Conservation (phyloP, 2,329 filamentous ascomycete genomes). For the Pseudogymnoascus sp. region DNA sequence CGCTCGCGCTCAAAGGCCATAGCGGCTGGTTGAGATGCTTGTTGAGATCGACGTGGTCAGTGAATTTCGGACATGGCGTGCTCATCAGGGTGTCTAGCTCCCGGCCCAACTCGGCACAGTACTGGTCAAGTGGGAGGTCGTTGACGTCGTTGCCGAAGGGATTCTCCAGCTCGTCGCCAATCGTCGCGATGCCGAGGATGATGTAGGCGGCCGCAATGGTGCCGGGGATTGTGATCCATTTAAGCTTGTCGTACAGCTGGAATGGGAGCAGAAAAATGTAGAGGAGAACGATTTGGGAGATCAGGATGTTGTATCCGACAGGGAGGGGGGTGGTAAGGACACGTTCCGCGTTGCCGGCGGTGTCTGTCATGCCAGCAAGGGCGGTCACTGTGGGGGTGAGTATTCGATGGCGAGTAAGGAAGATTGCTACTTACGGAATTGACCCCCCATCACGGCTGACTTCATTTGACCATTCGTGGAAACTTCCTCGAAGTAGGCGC, state of each 20-base stretch:
- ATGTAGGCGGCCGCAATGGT: slow-evolving; percentile 70
- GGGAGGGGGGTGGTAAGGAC: slow-evolving; percentile 77
- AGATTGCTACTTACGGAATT: slow-evolving; percentile 21
- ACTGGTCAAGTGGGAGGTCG: slow-evolving; percentile 68
- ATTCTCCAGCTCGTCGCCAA: slow-evolving; percentile 78
- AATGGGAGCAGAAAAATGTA: slow-evolving; percentile 77
- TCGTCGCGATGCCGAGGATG: slow-evolving; percentile 68
- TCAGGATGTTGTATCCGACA: slow-evolving; percentile 75
- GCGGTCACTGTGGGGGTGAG: slow-evolving; percentile 17
- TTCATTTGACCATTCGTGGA: slow-evolving; percentile 31
- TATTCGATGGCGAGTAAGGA: slow-evolving; percentile 34
- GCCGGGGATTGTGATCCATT: slow-evolving; percentile 72
- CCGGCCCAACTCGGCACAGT: slow-evolving; percentile 64
- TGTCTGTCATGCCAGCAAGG: slow-evolving; percentile 61
- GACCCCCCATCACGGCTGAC: slow-evolving; percentile 21
- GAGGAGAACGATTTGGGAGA: slow-evolving; percentile 79
- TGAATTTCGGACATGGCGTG: slow-evolving; percentile 17
- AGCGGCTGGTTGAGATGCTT: slow-evolving; percentile 27
- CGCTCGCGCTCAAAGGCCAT: slow-evolving; percentile 33
- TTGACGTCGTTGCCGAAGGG: slow-evolving; percentile 81
- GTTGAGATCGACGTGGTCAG: slow-evolving; percentile 17
- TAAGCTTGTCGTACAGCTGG: slow-evolving; percentile 59
- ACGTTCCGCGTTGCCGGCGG: slow-evolving; percentile 65
- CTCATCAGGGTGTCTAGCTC: slow-evolving; percentile 63
- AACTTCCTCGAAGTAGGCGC: slow-evolving; percentile 28